Evolutionary conservation across 2,329 filamentous ascomycete genomes (phyloP).

Genomic region (Mollisiaceae sp.): DNA sequence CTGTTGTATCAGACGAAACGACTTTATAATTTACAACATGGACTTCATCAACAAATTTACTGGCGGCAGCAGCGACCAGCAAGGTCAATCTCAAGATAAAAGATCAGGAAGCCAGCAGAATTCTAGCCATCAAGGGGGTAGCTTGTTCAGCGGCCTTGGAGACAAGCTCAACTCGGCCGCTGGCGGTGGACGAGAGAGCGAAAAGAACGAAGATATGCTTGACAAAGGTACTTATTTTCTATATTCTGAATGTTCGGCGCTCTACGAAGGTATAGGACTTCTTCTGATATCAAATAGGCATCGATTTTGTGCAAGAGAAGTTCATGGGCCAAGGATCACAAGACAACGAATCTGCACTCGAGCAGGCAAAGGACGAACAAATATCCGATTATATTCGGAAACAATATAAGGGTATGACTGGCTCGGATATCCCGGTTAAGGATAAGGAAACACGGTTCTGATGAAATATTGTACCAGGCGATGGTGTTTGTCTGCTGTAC

Average conservation of each 20-base stretch:
- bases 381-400: constrained; percentile 74
- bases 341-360: constrained; percentile 72
- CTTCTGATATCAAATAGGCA: constrained; percentile 52
- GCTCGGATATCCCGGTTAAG: constrained; percentile 70
- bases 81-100: constrained; percentile 28
- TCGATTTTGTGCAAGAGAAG: constrained; percentile 81
- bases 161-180: constrained; percentile 74
- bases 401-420: constrained; percentile 72
- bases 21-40: constrained; percentile 47
- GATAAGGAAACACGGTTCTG: constrained; percentile 64
- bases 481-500: too few relatives aligned
- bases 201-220: constrained; percentile 82
- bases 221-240: constrained; percentile 68
- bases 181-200: constrained; percentile 74
- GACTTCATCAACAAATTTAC: constrained; percentile 60
- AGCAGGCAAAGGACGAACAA: constrained; percentile 84
- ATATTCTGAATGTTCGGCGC: too few relatives aligned
- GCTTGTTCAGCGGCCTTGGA: constrained; percentile 63
- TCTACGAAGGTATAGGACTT: not conserved
- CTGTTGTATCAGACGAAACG: not conserved
- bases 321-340: constrained; percentile 73
- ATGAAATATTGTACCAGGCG: constrained; percentile 16
- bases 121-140: constrained; percentile 39
- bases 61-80: constrained; percentile 40
- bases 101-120: constrained; percentile 21